A percentile compares a stretch with the other conserved stretches of the same genome.
These are phyloP conservation scores for Psilocybe mexicana DNA, from an alignment of 1,284 basidiomycete genomes.

Conservation along the genomic window DNA sequence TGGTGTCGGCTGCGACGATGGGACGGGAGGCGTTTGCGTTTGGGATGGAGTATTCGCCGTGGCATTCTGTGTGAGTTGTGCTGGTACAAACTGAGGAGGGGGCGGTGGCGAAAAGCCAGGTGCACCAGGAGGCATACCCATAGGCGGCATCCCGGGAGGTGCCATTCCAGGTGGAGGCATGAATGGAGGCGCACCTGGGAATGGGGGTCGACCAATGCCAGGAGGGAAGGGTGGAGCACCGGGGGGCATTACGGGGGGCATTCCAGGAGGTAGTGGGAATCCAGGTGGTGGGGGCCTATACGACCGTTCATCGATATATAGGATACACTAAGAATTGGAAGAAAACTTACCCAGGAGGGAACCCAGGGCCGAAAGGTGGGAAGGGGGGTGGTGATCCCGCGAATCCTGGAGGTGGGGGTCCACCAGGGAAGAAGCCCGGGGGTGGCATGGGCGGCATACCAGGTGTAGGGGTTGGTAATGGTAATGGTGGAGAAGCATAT, in stretches of 20 bases:
- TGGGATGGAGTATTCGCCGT: conserved; percentile 1
- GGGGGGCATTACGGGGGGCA: conserved; percentile 36
- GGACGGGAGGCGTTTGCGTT: background rate
- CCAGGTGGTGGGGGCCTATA: conserved; percentile 47
- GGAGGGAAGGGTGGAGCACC: conserved; percentile 30
- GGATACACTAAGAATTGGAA: background rate
- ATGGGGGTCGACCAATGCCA: conserved; percentile 25
- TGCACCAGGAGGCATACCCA: conserved; percentile 22
- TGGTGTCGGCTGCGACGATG: conserved; percentile 5
- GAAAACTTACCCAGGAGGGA: conserved; percentile 29
- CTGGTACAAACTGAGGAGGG: conserved; percentile 26
- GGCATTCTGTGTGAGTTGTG: conserved; percentile 13
- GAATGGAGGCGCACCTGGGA: conserved; percentile 25
- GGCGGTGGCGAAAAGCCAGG: conserved; percentile 26
- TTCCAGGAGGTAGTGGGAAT: conserved; percentile 33
- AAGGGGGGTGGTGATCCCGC: conserved; percentile 27
- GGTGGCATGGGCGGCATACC: conserved; percentile 14
- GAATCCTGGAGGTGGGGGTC: conserved; percentile 34
- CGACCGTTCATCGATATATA: background rate
- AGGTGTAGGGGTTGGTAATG: conserved; percentile 33
- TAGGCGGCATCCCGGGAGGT: conserved; percentile 16
- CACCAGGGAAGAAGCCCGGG: conserved; percentile 35
- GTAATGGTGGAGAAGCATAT: conserved; percentile 57
- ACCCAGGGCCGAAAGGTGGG: conserved; percentile 25
- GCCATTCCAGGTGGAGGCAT: conserved; percentile 24